Conservation (phyloP, 441 rosid species). For the Brassica balearica region DNA sequence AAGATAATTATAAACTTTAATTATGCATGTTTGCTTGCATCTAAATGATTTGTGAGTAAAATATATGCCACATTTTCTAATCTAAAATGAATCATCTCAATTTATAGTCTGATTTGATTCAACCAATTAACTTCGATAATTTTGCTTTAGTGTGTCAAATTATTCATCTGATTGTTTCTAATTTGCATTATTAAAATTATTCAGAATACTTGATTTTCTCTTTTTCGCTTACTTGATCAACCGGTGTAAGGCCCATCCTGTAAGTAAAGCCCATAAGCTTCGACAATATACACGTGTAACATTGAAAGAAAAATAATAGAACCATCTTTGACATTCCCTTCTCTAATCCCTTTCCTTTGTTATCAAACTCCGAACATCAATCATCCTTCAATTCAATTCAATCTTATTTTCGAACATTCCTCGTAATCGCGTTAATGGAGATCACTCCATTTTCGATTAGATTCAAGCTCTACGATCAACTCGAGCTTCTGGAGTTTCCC, state of each 20-base stretch:
- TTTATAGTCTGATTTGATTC: not conserved
- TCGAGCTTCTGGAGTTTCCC: conserved; percentile 76
- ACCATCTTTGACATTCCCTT: not conserved
- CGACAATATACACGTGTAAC: too few relatives aligned
- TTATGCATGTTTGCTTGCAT: not conserved
- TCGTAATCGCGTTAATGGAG: conserved; percentile 45
- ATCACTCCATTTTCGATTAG: conserved; percentile 48
- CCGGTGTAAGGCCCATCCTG: too few relatives aligned
- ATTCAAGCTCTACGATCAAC: conserved; percentile 72
- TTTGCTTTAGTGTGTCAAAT: not conserved
- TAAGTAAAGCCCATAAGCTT: too few relatives aligned
- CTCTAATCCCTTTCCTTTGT: too few relatives aligned
- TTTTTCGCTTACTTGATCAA: too few relatives aligned
- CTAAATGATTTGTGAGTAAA: not conserved
- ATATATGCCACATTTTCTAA: not conserved
- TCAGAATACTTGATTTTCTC: too few relatives aligned
- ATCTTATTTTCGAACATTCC: not conserved
- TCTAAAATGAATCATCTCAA: not conserved
- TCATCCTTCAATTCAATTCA: conserved; percentile 5
- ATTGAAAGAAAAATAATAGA: not conserved
- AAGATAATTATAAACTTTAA: not conserved
- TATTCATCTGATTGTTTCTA: not conserved
- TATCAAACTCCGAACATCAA: not conserved
- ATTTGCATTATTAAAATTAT: not conserved
- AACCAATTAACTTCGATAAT: not conserved